Evolutionary conservation across 768 basidiomycete genomes (phyloP).

Genomic region (Tricholoma terreum): DNA sequence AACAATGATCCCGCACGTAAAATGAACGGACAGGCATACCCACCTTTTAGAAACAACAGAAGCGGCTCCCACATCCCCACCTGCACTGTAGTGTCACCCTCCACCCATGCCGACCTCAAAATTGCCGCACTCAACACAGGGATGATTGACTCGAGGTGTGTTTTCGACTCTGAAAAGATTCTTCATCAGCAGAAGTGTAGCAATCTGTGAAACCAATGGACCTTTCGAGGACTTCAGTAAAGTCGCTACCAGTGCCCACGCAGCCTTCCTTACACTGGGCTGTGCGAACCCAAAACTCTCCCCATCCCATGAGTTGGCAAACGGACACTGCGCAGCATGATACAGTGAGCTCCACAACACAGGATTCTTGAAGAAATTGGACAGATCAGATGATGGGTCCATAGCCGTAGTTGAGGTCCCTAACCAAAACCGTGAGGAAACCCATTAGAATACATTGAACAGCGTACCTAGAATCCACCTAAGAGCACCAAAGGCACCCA

Average conservation of each 20-base stretch:
- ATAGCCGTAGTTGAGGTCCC: not conserved
- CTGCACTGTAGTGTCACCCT: slow-evolving; percentile 70
- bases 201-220: slow-evolving; percentile 15
- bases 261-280: slow-evolving; percentile 68
- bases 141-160: slow-evolving; percentile 29
- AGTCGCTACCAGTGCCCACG: slow-evolving; percentile 56
- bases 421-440: not conserved
- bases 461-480: slow-evolving; percentile 57
- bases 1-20: not conserved
- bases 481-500: slow-evolving; percentile 64
- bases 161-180: slow-evolving; percentile 6
- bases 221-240: slow-evolving; percentile 47
- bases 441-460: not conserved
- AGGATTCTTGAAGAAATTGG: slow-evolving; percentile 45
- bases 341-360: slow-evolving; percentile 60
- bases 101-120: slow-evolving; percentile 66
- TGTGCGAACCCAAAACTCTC: slow-evolving; percentile 61
- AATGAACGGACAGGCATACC: slow-evolving; percentile 11
- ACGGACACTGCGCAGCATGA: slow-evolving; percentile 40
- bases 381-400: slow-evolving; percentile 26
- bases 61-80: slow-evolving; percentile 66
- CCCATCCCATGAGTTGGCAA: slow-evolving; percentile 28
- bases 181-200: not conserved
- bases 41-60: slow-evolving; percentile 71
- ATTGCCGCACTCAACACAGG: slow-evolving; percentile 52